Conservation (phyloP, 768 basidiomycete genomes). For the Tylopilus vinaceipallidus region DNA sequence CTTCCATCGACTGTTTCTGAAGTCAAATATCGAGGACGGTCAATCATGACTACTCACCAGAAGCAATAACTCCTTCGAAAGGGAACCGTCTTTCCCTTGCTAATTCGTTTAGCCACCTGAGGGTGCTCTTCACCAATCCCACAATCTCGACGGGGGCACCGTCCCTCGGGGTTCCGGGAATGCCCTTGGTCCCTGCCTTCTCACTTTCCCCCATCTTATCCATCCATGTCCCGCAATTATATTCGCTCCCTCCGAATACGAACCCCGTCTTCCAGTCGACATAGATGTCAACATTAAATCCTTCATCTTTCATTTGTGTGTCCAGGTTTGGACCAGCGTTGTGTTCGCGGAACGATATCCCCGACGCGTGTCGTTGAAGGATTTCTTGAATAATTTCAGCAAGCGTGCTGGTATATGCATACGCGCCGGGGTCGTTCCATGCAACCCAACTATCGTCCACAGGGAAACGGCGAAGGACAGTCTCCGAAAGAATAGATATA, state of each 20-base stretch:
- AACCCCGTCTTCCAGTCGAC: constrained; percentile 98
- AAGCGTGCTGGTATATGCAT: constrained; percentile 74
- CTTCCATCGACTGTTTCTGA: constrained; percentile 60
- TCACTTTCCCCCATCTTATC: constrained; percentile 97
- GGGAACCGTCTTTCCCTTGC: constrained; percentile 71
- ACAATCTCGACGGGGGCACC: constrained; percentile 96
- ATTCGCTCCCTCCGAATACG: constrained; percentile 79
- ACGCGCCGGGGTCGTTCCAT: constrained; percentile 86
- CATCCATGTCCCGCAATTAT: constrained; percentile 97
- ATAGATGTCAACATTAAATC: constrained; percentile 89
- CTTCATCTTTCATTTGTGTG: constrained; percentile 90
- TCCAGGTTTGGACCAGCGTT: constrained; percentile 98
- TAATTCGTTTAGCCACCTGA: constrained; percentile 82
- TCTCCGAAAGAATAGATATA: constrained; percentile 70
- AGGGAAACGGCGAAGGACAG: constrained; percentile 91
- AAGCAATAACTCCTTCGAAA: constrained; percentile 83
- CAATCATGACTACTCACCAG: constrained; percentile 48
- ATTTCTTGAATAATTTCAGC: constrained; percentile 98
- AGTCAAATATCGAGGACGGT: neutral
- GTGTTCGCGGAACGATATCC: constrained; percentile 93
- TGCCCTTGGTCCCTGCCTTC: constrained; percentile 90
- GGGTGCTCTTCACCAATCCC: constrained; percentile 87
- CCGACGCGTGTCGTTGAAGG: constrained; percentile 87
- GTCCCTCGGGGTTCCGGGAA: constrained; percentile 95
- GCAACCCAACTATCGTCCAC: constrained; percentile 90